A percentile compares a stretch with the other conserved stretches of the same genome.
phyloP scores from a whole-genome alignment of 495 filamentous ascomycete genomes.

The Penicillium silybi region DNA sequence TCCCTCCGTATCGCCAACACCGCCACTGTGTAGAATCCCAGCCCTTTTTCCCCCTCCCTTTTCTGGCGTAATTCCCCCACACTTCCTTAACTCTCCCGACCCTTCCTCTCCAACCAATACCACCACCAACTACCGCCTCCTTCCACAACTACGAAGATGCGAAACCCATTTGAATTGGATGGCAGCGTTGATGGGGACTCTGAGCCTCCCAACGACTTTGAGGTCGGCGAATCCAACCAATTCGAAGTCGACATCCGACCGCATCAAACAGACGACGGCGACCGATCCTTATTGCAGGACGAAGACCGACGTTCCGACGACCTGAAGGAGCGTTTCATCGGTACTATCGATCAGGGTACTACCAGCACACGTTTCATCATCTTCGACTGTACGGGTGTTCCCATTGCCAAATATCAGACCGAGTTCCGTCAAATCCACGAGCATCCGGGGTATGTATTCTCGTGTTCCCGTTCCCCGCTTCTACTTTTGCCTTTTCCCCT shows the following conservation, averaged over 20 bases:
- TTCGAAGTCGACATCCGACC: conserved; percentile 25
- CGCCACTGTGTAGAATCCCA: neutral
- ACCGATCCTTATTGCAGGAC: conserved; percentile 42
- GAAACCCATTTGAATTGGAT: conserved; percentile 42
- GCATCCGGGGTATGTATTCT: conserved; percentile 65
- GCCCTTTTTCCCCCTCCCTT: neutral
- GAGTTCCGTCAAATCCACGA: conserved; percentile 90
- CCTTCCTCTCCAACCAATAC: neutral
- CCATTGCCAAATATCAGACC: conserved; percentile 82
- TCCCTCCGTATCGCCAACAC: neutral
- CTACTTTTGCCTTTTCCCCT: neutral
- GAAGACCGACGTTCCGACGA: conserved; percentile 30
- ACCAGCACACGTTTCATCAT: conserved; percentile 92
- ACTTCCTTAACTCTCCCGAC: neutral
- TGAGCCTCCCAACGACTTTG: conserved; percentile 24
- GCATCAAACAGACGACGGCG: conserved; percentile 34
- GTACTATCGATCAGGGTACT: conserved; percentile 86
- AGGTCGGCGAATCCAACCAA: conserved; percentile 6
- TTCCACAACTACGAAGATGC: conserved; percentile 22
- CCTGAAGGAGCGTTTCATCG: conserved; percentile 53
- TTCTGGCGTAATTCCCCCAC: neutral
- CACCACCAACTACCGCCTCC: neutral
- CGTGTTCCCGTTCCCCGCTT: neutral
- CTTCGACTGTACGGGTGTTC: conserved; percentile 75
- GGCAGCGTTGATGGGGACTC: conserved; percentile 32